Evolutionary conservation across 2,329 filamentous ascomycete species (phyloP).

Genomic region (Atkinsonella texensis): DNA sequence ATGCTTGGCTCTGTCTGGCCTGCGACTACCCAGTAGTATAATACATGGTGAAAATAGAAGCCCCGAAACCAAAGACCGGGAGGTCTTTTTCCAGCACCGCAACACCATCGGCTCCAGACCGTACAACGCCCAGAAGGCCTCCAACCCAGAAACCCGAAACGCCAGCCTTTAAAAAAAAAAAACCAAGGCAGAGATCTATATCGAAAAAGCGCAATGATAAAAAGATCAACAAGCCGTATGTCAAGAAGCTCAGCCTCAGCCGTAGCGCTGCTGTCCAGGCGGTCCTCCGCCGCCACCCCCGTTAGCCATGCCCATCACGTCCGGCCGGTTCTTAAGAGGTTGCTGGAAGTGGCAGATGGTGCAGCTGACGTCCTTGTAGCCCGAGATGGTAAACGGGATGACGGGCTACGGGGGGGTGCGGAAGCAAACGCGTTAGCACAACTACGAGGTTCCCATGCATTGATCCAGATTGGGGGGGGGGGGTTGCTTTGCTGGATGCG

Average conservation of each 20-base stretch:
- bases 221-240: no score
- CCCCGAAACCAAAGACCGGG: no score
- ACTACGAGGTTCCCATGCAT: no score
- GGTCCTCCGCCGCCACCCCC: constrained; percentile 26
- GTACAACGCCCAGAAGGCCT: no score
- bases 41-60: no score
- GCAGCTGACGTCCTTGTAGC: constrained; percentile 59
- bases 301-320: constrained; percentile 40
- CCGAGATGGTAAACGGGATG: constrained; percentile 56
- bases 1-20: no score
- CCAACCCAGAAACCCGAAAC: no score
- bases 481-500: constrained; percentile 14
- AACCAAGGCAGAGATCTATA: not conserved
- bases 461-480: not conserved
- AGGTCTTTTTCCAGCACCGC: no score
- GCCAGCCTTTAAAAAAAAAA: not conserved
- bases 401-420: constrained; percentile 46
- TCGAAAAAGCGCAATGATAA: not conserved
- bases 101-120: no score
- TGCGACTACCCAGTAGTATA: no score
- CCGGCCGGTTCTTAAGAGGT: constrained; percentile 44
- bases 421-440: no score
- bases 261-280: constrained; percentile 2
- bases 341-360: constrained; percentile 68
- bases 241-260: no score